These are phyloP conservation scores for Ogataea populi-albae DNA, from an alignment of 805 yeast genomes.

Conservation along the genomic window DNA sequence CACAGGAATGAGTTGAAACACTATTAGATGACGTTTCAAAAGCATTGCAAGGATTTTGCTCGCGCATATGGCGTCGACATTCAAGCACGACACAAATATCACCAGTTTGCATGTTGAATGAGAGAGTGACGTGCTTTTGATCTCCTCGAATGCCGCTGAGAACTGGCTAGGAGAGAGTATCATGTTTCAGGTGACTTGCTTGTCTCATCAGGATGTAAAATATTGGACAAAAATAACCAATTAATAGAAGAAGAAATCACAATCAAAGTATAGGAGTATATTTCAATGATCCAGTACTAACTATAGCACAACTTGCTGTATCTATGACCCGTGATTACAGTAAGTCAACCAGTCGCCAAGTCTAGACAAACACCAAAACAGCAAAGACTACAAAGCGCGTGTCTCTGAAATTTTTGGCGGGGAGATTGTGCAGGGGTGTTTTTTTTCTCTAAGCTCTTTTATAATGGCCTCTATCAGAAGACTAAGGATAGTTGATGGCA, in stretches of 20 bases:
- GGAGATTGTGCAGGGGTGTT: conserved; percentile 1
- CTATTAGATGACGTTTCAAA: conserved; percentile 77
- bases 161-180: conserved; percentile 70
- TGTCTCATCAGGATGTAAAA: too few species aligned
- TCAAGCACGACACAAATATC: conserved; percentile 84
- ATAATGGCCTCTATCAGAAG: too few species aligned
- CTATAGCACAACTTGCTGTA: too few species aligned
- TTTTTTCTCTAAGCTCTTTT: too few species aligned
- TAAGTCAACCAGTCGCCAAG: background rate
- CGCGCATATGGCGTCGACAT: conserved; percentile 89
- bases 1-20: conserved; percentile 86
- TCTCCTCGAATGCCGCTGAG: conserved; percentile 61
- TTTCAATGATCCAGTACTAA: too few species aligned
- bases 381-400: conserved; percentile 6
- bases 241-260: too few species aligned
- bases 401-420: conserved; percentile 1
- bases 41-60: conserved; percentile 69
- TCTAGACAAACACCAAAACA: background rate
- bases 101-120: conserved; percentile 91
- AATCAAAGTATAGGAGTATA: too few species aligned
- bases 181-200: too few species aligned
- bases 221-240: too few species aligned
- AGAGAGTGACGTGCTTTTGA: conserved; percentile 69
- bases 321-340: background rate
- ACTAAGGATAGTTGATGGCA: too few species aligned